Evolutionary conservation across 192 early-diverging fungal species (phyloP).

Genomic region (Obelidium mucronatum): DNA sequence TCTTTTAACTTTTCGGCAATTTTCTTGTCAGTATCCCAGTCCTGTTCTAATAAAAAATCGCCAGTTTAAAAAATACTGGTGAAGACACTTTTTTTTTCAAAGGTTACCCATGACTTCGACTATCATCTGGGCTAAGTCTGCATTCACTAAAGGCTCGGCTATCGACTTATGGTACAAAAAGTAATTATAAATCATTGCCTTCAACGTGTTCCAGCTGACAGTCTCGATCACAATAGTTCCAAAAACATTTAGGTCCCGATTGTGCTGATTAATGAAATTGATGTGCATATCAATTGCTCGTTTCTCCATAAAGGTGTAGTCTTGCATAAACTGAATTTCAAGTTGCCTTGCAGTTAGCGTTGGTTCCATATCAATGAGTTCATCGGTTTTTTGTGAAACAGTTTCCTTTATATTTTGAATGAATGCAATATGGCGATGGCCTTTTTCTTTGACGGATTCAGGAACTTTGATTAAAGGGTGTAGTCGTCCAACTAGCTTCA

Average conservation of each 20-base stretch:
- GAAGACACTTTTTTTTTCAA: background rate
- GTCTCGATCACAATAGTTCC: background rate
- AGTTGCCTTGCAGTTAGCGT: background rate
- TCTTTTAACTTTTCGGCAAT: background rate
- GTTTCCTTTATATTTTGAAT: no score
- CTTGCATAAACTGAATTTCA: background rate
- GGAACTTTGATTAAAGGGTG: no score
- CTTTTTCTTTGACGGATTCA: no score
- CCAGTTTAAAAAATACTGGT: background rate
- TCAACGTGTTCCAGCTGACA: background rate
- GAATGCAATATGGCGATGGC: no score
- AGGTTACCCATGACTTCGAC: background rate
- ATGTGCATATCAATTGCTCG: background rate
- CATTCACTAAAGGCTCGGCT: background rate
- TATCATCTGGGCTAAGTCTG: background rate
- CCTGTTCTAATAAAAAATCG: background rate
- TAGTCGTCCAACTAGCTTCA: no score
- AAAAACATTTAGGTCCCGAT: background rate
- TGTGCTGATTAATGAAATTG: background rate
- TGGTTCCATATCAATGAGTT: no score
- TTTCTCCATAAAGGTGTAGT: background rate
- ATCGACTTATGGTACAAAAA: background rate
- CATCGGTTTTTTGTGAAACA: no score
- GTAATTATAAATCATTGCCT: background rate
- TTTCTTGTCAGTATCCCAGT: background rate